Percentiles rank a stretch among this genome's conserved stretches.
These are phyloP conservation scores for Euphorbia corollata DNA, from an alignment of 441 rosid species.

Conservation along the genomic window DNA sequence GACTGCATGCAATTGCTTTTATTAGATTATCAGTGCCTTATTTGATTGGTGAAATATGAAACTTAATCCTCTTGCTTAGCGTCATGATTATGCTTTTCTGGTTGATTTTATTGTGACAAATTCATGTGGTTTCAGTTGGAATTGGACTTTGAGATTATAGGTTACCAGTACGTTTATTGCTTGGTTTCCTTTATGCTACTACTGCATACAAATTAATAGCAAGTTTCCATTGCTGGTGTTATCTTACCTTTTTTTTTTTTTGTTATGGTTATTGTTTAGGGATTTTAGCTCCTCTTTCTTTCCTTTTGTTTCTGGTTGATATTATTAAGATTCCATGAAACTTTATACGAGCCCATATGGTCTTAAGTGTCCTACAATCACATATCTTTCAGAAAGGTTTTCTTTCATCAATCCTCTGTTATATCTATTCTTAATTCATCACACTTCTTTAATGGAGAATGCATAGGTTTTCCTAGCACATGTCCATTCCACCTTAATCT, in stretches of 20 bases:
- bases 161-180: not conserved
- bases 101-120: not conserved
- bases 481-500: no score
- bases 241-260: no score
- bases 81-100: not conserved
- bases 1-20: constrained; percentile 6
- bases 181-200: not conserved
- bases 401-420: no score
- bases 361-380: no score
- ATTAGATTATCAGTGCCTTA: not conserved
- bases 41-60: not conserved
- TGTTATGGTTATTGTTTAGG: not conserved
- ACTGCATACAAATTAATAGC: not conserved
- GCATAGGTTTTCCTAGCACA: no score
- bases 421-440: no score
- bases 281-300: not conserved
- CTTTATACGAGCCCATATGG: no score
- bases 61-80: not conserved
- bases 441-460: no score
- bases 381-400: no score
- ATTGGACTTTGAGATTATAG: not conserved
- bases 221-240: not conserved
- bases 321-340: not conserved
- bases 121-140: not conserved
- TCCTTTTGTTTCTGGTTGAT: not conserved